Percentiles rank a stretch among this genome's conserved stretches.
These are phyloP conservation scores for Paraurostyla sp. DNA, from an alignment of 73 alveolate species.

Conservation along the genomic window DNA sequence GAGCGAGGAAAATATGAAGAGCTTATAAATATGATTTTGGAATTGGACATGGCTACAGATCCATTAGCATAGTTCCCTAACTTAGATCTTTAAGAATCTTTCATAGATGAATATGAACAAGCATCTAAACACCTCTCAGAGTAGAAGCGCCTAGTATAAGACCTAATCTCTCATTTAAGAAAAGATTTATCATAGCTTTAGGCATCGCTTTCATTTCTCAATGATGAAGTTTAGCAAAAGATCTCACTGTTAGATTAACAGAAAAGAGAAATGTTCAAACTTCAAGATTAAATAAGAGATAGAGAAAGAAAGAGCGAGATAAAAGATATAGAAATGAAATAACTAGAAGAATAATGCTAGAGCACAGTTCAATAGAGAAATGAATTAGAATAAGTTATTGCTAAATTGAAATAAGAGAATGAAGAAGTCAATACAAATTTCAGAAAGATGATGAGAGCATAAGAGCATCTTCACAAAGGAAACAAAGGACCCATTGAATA, in stretches of 20 bases:
- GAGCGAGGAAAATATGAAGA: slow-evolving; percentile 28
- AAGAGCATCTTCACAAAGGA: slow-evolving; percentile 31
- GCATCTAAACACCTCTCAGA: slow-evolving; percentile 4
- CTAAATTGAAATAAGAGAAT: slow-evolving; percentile 15
- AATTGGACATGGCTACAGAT: slow-evolving; percentile 4
- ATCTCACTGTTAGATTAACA: background rate
- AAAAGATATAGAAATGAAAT: background rate
- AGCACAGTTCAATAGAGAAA: background rate
- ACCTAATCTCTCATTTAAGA: background rate
- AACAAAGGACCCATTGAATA: background rate
- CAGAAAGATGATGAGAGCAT: slow-evolving; percentile 42
- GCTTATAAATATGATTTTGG: background rate
- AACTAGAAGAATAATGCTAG: slow-evolving; percentile 19
- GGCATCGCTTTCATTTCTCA: background rate
- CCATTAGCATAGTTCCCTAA: slow-evolving; percentile 1
- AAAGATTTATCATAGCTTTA: background rate
- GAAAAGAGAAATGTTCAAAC: slow-evolving; percentile 9
- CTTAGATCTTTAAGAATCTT: slow-evolving; percentile 32
- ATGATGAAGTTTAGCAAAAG: background rate
- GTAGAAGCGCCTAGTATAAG: slow-evolving; percentile 20
- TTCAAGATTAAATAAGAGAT: slow-evolving; percentile 7
- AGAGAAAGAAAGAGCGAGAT: slow-evolving; percentile 29
- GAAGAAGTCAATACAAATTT: slow-evolving; percentile 14
- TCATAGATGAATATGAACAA: slow-evolving; percentile 42
- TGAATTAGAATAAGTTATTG: slow-evolving; percentile 9